Evolutionary conservation across 371 early-diverging fungal species (phyloP).

Genomic region (Mortierella sp.): DNA sequence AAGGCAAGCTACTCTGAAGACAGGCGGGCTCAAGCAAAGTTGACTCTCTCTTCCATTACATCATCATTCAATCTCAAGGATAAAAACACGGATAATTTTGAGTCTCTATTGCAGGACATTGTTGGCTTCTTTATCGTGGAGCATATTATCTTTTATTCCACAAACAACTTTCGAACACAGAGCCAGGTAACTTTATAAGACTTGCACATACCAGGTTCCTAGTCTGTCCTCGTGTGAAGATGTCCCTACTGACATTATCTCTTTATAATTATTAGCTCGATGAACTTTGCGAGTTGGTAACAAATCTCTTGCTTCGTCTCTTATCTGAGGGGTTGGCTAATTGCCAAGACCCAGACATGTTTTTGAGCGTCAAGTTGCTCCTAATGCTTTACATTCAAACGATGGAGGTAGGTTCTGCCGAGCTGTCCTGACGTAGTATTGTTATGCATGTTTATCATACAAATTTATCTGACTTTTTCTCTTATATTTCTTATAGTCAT

Average conservation of each 20-base stretch:
- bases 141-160: constrained; percentile 88
- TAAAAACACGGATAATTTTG: constrained; percentile 77
- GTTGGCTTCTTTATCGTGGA: constrained; percentile 98
- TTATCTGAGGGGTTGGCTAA: constrained; percentile 84
- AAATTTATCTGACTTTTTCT: not conserved
- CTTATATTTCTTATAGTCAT: constrained; percentile 62
- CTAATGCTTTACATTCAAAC: constrained; percentile 90
- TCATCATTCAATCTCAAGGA: constrained; percentile 65
- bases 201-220: not conserved
- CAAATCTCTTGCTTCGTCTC: constrained; percentile 81
- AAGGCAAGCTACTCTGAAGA: constrained; percentile 92
- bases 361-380: constrained; percentile 79
- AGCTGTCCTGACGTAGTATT: not conserved
- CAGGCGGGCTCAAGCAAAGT: constrained; percentile 84
- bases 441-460: not conserved
- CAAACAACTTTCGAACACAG: constrained; percentile 91
- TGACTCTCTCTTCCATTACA: constrained; percentile 74
- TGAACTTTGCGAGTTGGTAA: constrained; percentile 90
- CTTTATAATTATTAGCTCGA: constrained; percentile 71
- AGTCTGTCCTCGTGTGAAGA: not conserved
- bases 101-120: constrained; percentile 85
- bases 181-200: constrained; percentile 67
- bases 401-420: constrained; percentile 73
- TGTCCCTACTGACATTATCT: not conserved
- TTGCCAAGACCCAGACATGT: constrained; percentile 83